phyloP scores from a whole-genome alignment of 139 green algal genomes.

The Bryopsis sp. region DNA sequence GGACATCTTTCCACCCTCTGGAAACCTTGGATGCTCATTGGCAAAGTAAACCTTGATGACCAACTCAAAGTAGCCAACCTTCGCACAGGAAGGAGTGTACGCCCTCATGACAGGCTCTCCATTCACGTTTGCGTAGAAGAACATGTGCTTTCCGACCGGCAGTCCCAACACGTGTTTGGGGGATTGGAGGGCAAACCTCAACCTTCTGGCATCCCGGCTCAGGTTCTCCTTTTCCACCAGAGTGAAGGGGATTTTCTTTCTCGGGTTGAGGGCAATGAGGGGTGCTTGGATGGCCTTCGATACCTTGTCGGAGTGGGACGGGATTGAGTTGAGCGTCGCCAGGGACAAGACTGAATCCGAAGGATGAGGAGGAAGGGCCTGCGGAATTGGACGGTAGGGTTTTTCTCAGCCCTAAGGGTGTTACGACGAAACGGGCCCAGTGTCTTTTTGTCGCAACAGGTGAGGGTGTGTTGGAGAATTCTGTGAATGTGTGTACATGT shows the following conservation, averaged over 20 bases:
- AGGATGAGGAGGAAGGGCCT: too few relatives aligned
- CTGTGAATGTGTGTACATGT: too few relatives aligned
- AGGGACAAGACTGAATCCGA: too few relatives aligned
- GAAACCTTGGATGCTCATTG: slow-evolving; percentile 80
- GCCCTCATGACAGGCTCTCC: slow-evolving; percentile 87
- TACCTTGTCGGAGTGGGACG: slow-evolving; percentile 8
- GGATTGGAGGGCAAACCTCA: slow-evolving; percentile 87
- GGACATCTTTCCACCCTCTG: slow-evolving; percentile 72
- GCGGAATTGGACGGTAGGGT: too few relatives aligned
- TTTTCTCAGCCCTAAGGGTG: too few relatives aligned
- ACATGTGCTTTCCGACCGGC: slow-evolving; percentile 90
- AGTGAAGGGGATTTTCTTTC: slow-evolving; percentile 65
- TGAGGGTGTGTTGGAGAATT: too few relatives aligned
- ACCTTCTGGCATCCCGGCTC: slow-evolving; percentile 74
- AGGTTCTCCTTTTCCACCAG: slow-evolving; percentile 72
- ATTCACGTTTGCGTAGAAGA: slow-evolving; percentile 57
- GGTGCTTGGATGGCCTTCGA: slow-evolving; percentile 55
- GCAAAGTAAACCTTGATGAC: slow-evolving; percentile 87
- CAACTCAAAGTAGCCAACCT: slow-evolving; percentile 89
- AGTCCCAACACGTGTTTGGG: slow-evolving; percentile 74
- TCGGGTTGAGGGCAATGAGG: slow-evolving; percentile 61
- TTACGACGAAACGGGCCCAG: too few relatives aligned
- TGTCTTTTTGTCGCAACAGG: too few relatives aligned
- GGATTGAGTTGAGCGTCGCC: too few relatives aligned
- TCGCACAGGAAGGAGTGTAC: slow-evolving; percentile 88